Evolutionary conservation across 371 early-diverging fungal species (phyloP), one percentile per base, ranked within the genome.

Genomic region (Chytridium lagenaria): DNA sequence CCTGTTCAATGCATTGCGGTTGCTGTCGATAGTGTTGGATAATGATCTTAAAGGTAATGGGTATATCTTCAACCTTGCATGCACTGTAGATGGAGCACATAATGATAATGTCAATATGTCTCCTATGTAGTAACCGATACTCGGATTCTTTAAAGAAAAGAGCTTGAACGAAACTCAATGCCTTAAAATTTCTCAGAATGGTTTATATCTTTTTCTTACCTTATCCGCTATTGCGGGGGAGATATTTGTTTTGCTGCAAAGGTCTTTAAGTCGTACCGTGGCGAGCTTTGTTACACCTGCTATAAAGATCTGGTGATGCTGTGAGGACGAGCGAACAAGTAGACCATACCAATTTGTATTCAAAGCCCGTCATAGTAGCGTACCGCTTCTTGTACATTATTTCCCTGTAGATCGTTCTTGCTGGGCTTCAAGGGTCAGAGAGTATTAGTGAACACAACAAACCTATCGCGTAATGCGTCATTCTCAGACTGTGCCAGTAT

Each of bases 51-150:
- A 61, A 61, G 23, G 61, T 22, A 10, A 34, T 10, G 61, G 3
- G 10, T 10, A 34, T 61, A 23, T 61, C 36, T 5, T 52, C 55
- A 3, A 61, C 7, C 23, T 34, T 61, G 37, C 31, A 61, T 37
- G 61, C 61, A 34, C 61, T 61, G 61, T 33, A 61, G 10, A 31
- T 34, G 61, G 34, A 61, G 37, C 61, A 61, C 36, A 61, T 31
- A 36, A 33, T 61, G 23, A 61, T 61, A 10, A 37, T 34, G 23
- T 61, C 61, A 12, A 61, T 2, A 23, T 61, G 61, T 12, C 61
- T 7, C 36, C 36, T 61, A 61, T 37, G 36, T 23, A 61, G 23
- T 15, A 61, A 23, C 12, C 36, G 7, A 26, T 5, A 15, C 19
- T 61, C 61, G 31, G 61, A 10, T 37, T 61, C 61, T 34, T 34